Conservation (phyloP, 805 yeast genomes). For the Saccharomycopsis sp. region DNA sequence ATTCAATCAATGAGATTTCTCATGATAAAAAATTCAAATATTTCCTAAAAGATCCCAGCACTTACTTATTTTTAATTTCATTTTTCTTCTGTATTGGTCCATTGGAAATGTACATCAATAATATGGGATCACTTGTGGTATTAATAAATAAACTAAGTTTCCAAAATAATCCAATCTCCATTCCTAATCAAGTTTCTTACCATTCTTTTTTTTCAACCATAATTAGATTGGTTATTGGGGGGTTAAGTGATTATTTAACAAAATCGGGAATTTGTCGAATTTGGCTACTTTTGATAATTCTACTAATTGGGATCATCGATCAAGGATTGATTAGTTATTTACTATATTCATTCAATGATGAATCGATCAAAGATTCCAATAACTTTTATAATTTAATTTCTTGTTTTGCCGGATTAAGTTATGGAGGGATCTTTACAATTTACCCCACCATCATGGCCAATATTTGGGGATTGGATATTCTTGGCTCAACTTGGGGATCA, state of each 20-base stretch:
- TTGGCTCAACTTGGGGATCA: conserved; percentile 90
- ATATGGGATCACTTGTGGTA: conserved; percentile 64
- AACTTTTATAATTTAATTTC: conserved; percentile 21
- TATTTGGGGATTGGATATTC: conserved; percentile 78
- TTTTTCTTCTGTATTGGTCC: conserved; percentile 71
- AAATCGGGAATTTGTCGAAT: conserved; percentile 23
- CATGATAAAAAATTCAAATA: conserved; percentile 8
- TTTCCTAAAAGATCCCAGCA: conserved; percentile 42
- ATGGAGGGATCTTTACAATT: conserved; percentile 79
- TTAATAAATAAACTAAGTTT: conserved; percentile 26
- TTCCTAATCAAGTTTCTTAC: conserved; percentile 42
- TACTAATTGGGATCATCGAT: conserved; percentile 28
- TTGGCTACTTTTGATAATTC: conserved; percentile 24
- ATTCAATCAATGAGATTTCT: conserved; percentile 42
- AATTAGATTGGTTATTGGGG: conserved; percentile 58
- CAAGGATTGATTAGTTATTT: conserved; percentile 22
- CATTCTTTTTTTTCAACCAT: conserved; percentile 61
- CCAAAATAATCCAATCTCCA: conserved; percentile 3
- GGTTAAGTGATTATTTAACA: conserved; percentile 51
- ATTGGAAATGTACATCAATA: conserved; percentile 72
- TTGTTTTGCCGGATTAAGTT: conserved; percentile 52
- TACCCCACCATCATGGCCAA: conserved; percentile 78
- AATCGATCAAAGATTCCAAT: conserved; percentile 20
- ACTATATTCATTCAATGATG: conserved; percentile 19
- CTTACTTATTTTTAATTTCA: conserved; percentile 54